Base-by-base conservation (phyloP, 2,329 filamentous ascomycete genomes). In the Metarhizium anisopliae region DNA sequence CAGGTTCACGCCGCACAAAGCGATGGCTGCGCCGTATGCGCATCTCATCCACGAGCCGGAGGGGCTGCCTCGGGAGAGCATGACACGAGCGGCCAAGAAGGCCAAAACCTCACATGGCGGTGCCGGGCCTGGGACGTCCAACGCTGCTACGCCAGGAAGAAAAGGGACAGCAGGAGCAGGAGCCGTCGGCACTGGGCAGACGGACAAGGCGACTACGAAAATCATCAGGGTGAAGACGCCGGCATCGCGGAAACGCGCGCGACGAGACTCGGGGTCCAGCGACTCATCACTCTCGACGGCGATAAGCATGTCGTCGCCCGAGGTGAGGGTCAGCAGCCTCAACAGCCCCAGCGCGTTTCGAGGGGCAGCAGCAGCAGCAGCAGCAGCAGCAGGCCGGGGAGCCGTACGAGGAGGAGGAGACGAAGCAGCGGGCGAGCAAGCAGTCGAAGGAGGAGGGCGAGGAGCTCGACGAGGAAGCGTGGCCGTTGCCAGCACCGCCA, bases 11-110 rank as follows among this genome's bases (percentile, higher is more conserved):
- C 73, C 74, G 16, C 75, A 72, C 61, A 72, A 73, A 60, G 73
- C 79, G 25, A 74, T 74, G 66, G 64, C 70, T 56, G 78, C 78
- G 43, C 78, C 79, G 2, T 82, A 81, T 68, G 67, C 64, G 36
- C 66, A 73, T 42, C 70, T 82, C n/a, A 73, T 74, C 57, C 74
- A 51, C 25, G 47, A 56, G 32, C 50, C 56, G 14, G 56, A 53
- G 29, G 53, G 55, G 29, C 16, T 55, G 50, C 50, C 53, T 30
- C 47, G 20, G 50, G 50, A 36, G 36, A 38, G 20, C 20, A 58
- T 43, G 50, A 42, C 49, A 35, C 69, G 68, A 54, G 71, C 66
- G 45, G 60, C 66, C 49, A 76, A 74, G 63, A 72, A 66, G 62
- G 63, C 64, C 60, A 74, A 72, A 60, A 66, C 64, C 20, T 63